These are phyloP conservation scores for Ballota nigra DNA, from an alignment of 257 asterid species.

Conservation along the genomic window DNA sequence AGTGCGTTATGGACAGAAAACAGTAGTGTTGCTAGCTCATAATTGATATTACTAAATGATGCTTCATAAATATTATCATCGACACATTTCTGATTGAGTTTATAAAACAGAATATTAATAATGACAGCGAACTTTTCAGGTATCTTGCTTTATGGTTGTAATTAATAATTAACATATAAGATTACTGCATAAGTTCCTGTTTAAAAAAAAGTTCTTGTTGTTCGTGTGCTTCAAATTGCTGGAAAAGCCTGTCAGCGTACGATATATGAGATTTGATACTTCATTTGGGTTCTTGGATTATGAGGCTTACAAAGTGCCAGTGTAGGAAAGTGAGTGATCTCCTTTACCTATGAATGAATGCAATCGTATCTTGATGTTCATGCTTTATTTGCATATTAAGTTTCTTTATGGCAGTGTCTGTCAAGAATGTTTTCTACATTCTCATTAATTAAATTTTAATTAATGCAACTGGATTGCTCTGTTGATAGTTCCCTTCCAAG, in stretches of 20 bases:
- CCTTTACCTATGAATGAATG: not conserved
- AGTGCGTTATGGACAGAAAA: not conserved
- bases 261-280: not conserved
- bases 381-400: slow-evolving; percentile 14
- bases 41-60: not conserved
- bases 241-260: not conserved
- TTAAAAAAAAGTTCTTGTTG: not conserved
- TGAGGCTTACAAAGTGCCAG: not conserved
- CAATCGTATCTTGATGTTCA: not conserved
- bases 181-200: not conserved
- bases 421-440: not conserved
- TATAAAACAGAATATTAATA: not conserved
- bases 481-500: not conserved
- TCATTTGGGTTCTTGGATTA: not conserved
- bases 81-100: not conserved
- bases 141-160: not conserved
- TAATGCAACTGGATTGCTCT: not conserved
- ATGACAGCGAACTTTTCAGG: too few relatives aligned
- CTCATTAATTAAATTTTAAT: not conserved
- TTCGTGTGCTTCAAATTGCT: not conserved
- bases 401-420: not conserved
- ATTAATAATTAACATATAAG: not conserved
- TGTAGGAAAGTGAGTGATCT: not conserved
- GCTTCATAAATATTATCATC: not conserved
- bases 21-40: not conserved